Evolutionary conservation across 2,329 filamentous ascomycete species (phyloP), one percentile per base, ranked within the genome.

Genomic region (Cytospora mali): DNA sequence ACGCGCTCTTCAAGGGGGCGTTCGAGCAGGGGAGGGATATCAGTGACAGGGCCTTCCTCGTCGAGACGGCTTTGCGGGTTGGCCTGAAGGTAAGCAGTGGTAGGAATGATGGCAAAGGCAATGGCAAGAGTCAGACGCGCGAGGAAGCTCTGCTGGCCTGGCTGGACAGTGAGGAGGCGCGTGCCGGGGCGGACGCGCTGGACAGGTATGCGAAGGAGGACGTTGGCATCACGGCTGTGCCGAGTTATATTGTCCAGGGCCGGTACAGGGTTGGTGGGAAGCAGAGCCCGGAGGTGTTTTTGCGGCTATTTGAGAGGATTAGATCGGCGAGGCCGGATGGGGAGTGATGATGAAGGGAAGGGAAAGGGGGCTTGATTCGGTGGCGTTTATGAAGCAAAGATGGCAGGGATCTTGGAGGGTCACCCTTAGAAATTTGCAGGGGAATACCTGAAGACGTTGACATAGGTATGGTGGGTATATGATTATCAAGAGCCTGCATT

Each of bases 181-280:
- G 70, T 25, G 66, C 67, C 18, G 53, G 50, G 27, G 73, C 68
- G 2, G 58, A 78, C 62, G 68, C 68, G 9, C 71, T 75, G 62
- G 73, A 72, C 1, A 59, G 69, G 50, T 65, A 53, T 9, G 73
- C 75, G 3, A 69, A 71, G 49, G 68, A 68, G 27, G 65, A 68
- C 13, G 66, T 69, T 5, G 74, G 73, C 7, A 75, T 93, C 58
- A 80, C 79, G 62, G 90, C 90, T 0, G 90, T 93, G 68, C 90
- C 91, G 18, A 87, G 89, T 68, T 91, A 91, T 69, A 87, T 86
- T 2, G 81, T 94, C 56, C 88, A 92, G 71, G 85, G 81, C 1
- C 78, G 79, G 69, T 92, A 86, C 74, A 82, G 87, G 66, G 79
- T 94, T 21, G 86, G 88, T 10, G 91, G 91, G 0, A 90, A 88